These are phyloP conservation scores for Dothideomycetidae sp. DNA, from an alignment of 2,329 filamentous ascomycete species.

Conservation along the genomic window DNA sequence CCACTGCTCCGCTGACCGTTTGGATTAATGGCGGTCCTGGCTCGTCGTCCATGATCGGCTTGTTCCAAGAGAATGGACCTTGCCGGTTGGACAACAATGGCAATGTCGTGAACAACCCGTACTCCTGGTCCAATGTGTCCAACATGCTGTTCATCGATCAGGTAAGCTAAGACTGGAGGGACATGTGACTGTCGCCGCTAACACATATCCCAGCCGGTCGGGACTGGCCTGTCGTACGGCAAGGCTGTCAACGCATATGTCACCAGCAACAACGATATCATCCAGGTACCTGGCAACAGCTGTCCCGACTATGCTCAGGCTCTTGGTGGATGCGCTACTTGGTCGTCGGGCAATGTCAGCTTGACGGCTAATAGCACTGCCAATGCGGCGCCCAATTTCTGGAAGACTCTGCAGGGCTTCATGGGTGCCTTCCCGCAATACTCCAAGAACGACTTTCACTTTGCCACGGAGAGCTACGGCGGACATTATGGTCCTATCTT, in stretches of 20 bases:
- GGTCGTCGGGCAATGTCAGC: constrained; percentile 36
- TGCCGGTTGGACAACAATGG: constrained; percentile 36
- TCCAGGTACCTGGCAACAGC: constrained; percentile 31
- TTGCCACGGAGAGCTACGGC: constrained; percentile 20
- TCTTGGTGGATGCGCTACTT: constrained; percentile 39
- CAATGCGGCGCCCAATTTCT: constrained; percentile 44
- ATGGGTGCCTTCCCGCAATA: constrained; percentile 42
- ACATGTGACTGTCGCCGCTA: no score
- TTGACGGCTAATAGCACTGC: constrained; percentile 40
- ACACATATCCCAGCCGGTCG: constrained; percentile 49
- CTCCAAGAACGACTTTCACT: constrained; percentile 21
- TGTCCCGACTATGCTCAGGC: constrained; percentile 37
- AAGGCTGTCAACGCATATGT: constrained; percentile 29
- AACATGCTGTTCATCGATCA: constrained; percentile 60
- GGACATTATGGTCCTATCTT: constrained; percentile 21
- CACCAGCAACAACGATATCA: constrained; percentile 23
- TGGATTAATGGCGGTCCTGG: constrained; percentile 51
- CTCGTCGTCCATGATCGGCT: constrained; percentile 42
- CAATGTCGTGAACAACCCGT: constrained; percentile 43
- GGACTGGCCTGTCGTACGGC: constrained; percentile 45
- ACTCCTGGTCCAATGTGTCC: constrained; percentile 48
- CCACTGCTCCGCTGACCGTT: constrained; percentile 42
- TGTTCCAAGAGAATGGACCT: constrained; percentile 39
- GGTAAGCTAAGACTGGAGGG: no score
- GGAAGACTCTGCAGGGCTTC: constrained; percentile 48